Evolutionary conservation across 169 alveolate genomes (phyloP).

Genomic region (Plasmodium vivax): DNA sequence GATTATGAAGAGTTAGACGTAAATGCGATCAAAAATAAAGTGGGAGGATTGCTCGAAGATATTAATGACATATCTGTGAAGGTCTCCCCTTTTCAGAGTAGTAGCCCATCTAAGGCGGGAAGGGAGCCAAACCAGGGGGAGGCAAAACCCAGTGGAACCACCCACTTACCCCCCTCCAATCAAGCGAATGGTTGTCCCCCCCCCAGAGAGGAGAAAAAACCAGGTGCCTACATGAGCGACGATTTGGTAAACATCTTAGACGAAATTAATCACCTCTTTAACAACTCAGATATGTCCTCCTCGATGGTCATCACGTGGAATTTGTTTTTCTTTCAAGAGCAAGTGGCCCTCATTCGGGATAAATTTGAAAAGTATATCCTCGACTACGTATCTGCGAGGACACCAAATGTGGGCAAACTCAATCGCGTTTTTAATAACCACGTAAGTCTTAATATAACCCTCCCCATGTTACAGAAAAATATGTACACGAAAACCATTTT

Average conservation of each 20-base stretch:
- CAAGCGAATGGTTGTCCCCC: not conserved
- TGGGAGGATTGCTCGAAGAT: slow-evolving; percentile 44
- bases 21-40: slow-evolving; percentile 29
- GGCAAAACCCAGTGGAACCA: not conserved
- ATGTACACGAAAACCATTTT: slow-evolving; percentile 60
- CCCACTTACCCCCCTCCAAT: not conserved
- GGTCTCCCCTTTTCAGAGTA: slow-evolving; percentile 3
- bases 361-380: slow-evolving; percentile 64
- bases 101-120: not conserved
- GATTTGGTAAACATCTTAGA: slow-evolving; percentile 59
- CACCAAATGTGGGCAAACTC: slow-evolving; percentile 19
- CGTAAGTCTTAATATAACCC: slow-evolving; percentile 3
- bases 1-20: slow-evolving; percentile 47
- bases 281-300: slow-evolving; percentile 42
- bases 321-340: slow-evolving; percentile 38
- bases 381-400: slow-evolving; percentile 32
- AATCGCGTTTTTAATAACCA: slow-evolving; percentile 25
- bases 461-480: slow-evolving; percentile 28
- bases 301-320: slow-evolving; percentile 70
- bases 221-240: slow-evolving; percentile 21
- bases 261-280: slow-evolving; percentile 66
- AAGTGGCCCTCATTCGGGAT: slow-evolving; percentile 33
- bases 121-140: not conserved
- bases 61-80: slow-evolving; percentile 30
- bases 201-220: not conserved